Evolutionary conservation across 1,139 yeast genomes (phyloP), one percentile per base, ranked within the genome.

Genomic region (Candida mesenterica): DNA sequence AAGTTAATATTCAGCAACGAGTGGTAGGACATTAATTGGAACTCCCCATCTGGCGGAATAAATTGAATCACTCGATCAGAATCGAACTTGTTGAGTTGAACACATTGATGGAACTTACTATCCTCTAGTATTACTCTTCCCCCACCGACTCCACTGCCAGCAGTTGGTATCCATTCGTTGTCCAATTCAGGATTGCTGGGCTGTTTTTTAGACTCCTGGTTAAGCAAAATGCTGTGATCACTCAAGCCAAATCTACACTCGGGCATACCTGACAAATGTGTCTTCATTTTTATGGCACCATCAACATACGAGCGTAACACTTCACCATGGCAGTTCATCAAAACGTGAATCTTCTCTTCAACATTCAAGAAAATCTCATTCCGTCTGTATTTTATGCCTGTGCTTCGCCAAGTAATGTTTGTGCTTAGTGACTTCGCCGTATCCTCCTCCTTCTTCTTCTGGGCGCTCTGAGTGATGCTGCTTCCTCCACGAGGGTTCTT

Each of bases 11-110:
- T 79, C 48, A 78, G 65, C 12, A 52, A 43, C 59, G 70, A 36
- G 74, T 74, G 69, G 42, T 90, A 90, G 31, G 79, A 68, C 94
- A 92, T 83, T 39, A 92, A 72, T 55, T 89, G 95, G 57, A 88
- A 88, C 38, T 81, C 83, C 0, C 97, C 97, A 61, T 90, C 97
- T 1, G 97, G 96, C 4, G 96, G 96, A 9, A 82, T 71, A 49
- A 88, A 88, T 33, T 78, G 77, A 40, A 88, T 83, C 34, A 78
- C 69, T 33, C 85, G 68, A 28, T 81, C 82, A 5, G 72, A 56
- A 47, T 84, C 89, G 55, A 84, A 86, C 51, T 76, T 73, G 29
- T 80, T 76, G 34, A 86, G 64, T 38, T 83, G 74, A 24, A 87
- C 96, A 58, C 95, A 84, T 49, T 87, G 94, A 59, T 92, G 97